Evolutionary conservation across 306 rosid species (phyloP), one percentile per base, ranked within the genome.

Genomic region (Quercus rubra): DNA sequence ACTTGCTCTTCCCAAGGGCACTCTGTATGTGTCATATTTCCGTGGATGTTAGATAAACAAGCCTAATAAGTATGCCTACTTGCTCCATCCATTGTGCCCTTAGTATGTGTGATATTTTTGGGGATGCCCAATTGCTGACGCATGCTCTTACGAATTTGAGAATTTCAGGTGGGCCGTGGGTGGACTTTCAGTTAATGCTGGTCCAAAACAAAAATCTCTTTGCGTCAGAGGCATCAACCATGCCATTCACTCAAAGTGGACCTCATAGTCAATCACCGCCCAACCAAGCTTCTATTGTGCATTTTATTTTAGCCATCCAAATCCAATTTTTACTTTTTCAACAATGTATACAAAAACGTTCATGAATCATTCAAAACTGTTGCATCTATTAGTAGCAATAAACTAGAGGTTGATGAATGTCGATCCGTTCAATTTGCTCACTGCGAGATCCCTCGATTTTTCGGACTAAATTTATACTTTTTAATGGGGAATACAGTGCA

Each of bases 41-140:
- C 27, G 68, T 31, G 18, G 70, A 64, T 28, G 46, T 28, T 17
- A 20, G 46, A 38, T 38, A 41, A 41, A 41, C 11, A 12, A 10
- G 17, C 54, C 54, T 49, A 49, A 10, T 49, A 2, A 41, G 46
- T 41, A 41, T 49, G 54, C 54, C 54, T 49, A 58, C 14, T 0
- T 27, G 5, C 17, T 59, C 15, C 25, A 2, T 63, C 15, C 41
- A 33, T 38, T 8, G 46, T 7, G 46, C 46, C 10, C 46, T 38
- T 1, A 41, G 46, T 64, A 3, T 5, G 68, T 25, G 28, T 11
- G 27, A 27, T 41, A 0, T 12, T 63, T 28, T 63, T 63, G n/a
- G n/a, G 35, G 71, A 66, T 15, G 71, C 18, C 19, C 17, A 41
- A 64, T 66, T 67, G 72, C 52, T 71, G 75, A 71, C 75, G 75